Evolutionary conservation across 768 basidiomycete species (phyloP).

Genomic region (Stropharia rugosoannulata): DNA sequence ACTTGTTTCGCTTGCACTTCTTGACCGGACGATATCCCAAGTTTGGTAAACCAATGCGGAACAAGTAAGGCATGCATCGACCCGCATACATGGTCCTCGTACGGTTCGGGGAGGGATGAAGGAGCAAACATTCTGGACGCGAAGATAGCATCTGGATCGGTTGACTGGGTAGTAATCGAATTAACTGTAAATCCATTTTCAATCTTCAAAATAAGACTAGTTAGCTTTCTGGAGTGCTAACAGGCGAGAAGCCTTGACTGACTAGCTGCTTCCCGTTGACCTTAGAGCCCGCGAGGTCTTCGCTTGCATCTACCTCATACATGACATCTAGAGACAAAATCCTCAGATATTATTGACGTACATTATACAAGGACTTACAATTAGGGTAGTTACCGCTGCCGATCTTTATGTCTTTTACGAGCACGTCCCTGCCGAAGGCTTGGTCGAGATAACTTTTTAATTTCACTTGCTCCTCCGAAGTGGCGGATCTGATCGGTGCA

Average conservation of each 20-base stretch:
- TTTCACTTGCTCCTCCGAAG: conserved; percentile 26
- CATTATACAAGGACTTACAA: conserved; percentile 24
- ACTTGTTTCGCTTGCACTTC: conserved; percentile 49
- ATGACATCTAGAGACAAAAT: conserved; percentile 28
- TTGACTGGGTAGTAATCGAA: conserved; percentile 36
- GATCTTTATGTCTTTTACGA: conserved; percentile 29
- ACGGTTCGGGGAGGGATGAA: conserved; percentile 19
- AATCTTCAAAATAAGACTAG: conserved; percentile 18
- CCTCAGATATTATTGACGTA: not conserved
- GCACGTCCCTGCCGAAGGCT: conserved; percentile 38
- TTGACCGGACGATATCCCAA: conserved; percentile 25
- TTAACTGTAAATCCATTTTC: conserved; percentile 35
- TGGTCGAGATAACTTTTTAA: conserved; percentile 29
- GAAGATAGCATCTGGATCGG: conserved; percentile 34
- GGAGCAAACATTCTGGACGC: conserved; percentile 54
- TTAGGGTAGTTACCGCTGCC: conserved; percentile 32
- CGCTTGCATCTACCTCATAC: conserved; percentile 39
- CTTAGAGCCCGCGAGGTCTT: conserved; percentile 30
- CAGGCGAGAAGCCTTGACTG: conserved; percentile 8
- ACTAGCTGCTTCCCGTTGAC: conserved; percentile 35
- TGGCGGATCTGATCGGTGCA: conserved; percentile 20
- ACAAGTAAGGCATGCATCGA: conserved; percentile 48
- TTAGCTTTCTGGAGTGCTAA: not conserved
- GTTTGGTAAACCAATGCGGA: conserved; percentile 49
- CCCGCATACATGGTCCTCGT: conserved; percentile 55